Evolutionary conservation across 768 basidiomycete species (phyloP).

Genomic region (Neoboletus brunneissimus): DNA sequence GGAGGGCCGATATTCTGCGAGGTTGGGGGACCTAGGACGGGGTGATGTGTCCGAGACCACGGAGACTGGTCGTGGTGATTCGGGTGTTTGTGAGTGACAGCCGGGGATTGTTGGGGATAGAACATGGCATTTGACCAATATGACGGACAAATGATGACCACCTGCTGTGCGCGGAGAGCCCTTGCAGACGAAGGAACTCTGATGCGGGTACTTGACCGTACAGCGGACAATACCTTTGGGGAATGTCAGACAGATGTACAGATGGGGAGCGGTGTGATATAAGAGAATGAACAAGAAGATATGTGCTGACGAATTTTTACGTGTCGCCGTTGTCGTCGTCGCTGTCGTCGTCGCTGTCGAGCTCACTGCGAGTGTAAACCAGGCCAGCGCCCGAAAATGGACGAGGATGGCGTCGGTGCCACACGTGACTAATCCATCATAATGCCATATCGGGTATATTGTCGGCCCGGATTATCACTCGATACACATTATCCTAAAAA

Average conservation of each 20-base stretch:
- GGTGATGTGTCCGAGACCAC: constrained; percentile 65
- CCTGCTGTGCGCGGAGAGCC: constrained; percentile 3
- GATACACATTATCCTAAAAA: constrained; percentile 3
- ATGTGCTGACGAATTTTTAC: constrained; percentile 15
- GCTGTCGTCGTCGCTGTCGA: constrained; percentile 17
- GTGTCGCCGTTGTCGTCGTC: constrained; percentile 11
- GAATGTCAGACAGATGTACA: constrained; percentile 12
- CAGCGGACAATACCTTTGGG: not conserved
- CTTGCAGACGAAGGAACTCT: constrained; percentile 10
- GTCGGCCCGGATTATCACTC: constrained; percentile 12
- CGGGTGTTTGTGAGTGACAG: constrained; percentile 72
- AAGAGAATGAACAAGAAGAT: constrained; percentile 19
- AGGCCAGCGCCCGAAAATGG: constrained; percentile 30
- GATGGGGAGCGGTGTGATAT: not conserved
- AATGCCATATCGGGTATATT: constrained; percentile 10
- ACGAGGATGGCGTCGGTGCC: constrained; percentile 6
- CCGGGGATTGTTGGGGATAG: constrained; percentile 82
- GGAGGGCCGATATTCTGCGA: constrained; percentile 53
- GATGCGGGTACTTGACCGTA: constrained; percentile 5
- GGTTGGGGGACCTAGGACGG: constrained; percentile 45
- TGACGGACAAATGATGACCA: constrained; percentile 4
- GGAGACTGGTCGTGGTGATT: constrained; percentile 73
- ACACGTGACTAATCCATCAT: constrained; percentile 19
- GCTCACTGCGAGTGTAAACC: constrained; percentile 17
- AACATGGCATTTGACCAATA: constrained; percentile 59